These are phyloP conservation scores for Populus hybrid DNA, from an alignment of 441 rosid genomes.

Conservation along the genomic window DNA sequence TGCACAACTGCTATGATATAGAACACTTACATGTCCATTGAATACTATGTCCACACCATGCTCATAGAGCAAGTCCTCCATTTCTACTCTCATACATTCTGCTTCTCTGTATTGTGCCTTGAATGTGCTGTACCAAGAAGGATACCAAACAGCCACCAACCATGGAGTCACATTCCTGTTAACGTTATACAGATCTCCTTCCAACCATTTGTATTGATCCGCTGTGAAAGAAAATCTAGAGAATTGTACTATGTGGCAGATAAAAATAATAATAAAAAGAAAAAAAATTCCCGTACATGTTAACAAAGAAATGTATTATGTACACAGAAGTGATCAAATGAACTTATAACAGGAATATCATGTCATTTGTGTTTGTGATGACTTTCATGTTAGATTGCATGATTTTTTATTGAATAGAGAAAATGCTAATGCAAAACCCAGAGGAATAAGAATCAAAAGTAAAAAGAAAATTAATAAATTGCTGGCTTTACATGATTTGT, in stretches of 20 bases:
- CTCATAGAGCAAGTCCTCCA: conserved; percentile 46
- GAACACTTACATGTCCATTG: conserved; percentile 46
- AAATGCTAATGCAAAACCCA: neutral
- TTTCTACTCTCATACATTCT: conserved; percentile 47
- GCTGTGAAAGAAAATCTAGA: conserved; percentile 22
- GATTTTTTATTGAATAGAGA: neutral
- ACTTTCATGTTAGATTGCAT: neutral
- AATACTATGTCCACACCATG: conserved; percentile 46
- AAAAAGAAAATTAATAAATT: neutral
- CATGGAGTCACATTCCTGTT: conserved; percentile 39
- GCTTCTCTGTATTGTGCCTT: conserved; percentile 39
- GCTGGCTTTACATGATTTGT: conserved; percentile 33
- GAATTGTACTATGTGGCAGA: neutral
- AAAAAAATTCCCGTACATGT: neutral
- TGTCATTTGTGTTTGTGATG: neutral
- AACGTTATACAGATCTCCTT: conserved; percentile 30
- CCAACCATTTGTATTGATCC: conserved; percentile 38
- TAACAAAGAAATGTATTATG: neutral
- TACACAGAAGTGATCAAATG: neutral
- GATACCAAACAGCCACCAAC: conserved; percentile 41
- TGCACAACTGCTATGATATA: neutral
- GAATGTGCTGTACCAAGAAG: conserved; percentile 47
- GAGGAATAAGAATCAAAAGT: neutral
- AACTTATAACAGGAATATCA: neutral
- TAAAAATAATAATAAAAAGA: neutral